phyloP scores from a whole-genome alignment of 169 alveolate genomes.

The Cryptosporidium sp. region DNA sequence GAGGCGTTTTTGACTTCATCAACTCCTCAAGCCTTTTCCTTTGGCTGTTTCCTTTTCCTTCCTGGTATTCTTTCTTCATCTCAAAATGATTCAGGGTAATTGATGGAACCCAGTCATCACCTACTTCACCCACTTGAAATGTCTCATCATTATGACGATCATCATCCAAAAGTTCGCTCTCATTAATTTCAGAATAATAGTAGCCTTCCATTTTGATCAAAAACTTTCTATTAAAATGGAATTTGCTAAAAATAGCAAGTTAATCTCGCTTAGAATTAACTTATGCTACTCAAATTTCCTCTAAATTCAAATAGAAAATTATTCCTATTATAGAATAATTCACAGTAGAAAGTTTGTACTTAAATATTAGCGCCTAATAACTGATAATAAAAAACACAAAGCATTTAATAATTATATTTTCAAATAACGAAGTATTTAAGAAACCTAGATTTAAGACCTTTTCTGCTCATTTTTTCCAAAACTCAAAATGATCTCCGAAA shows the following conservation, averaged over 20 bases:
- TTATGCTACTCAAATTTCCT: neutral
- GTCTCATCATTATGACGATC: constrained; percentile 73
- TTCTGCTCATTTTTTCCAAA: neutral
- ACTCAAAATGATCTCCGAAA: neutral
- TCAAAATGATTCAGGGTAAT: constrained; percentile 48
- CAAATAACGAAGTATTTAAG: neutral
- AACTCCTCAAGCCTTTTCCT: constrained; percentile 2
- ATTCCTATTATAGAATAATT: neutral
- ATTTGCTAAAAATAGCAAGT: constrained; percentile 4
- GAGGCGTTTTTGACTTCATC: constrained; percentile 28
- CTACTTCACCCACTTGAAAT: constrained; percentile 60
- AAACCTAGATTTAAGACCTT: neutral
- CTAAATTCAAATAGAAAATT: neutral
- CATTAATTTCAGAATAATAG: constrained; percentile 50
- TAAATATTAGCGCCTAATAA: neutral
- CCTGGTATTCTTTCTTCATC: neutral
- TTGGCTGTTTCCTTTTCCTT: neutral
- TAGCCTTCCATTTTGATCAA: constrained; percentile 21
- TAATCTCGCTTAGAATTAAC: neutral
- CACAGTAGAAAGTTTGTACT: neutral
- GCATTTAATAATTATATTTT: neutral
- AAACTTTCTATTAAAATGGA: neutral
- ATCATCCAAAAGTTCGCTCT: constrained; percentile 54
- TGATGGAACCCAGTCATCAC: constrained; percentile 75
- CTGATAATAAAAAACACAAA: neutral